phyloP scores from a whole-genome alignment of 179 eudicot species.

The Beta lomatogona region DNA sequence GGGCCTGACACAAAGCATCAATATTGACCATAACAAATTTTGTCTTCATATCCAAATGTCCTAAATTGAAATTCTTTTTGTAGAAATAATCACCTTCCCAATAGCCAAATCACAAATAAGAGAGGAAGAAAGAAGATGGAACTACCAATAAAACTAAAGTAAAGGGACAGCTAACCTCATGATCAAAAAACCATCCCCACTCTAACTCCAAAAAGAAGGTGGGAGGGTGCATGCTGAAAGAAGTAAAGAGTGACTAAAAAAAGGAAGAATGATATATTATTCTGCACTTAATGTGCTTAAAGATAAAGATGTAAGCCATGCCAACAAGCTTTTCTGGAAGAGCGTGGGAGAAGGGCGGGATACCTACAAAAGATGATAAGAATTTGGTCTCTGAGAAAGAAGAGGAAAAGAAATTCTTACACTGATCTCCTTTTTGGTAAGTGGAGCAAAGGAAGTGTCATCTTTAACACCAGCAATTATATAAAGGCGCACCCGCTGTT shows the following conservation, averaged over 20 bases:
- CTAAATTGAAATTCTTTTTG: not conserved
- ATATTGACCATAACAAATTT: not conserved
- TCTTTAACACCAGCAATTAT: constrained; percentile 89
- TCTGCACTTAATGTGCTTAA: not conserved
- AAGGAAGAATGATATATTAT: not conserved
- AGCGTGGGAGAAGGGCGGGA: not conserved
- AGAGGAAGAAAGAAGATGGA: not conserved
- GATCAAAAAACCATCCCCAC: not conserved
- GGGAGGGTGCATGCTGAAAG: too few relatives aligned
- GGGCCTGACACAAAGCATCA: not conserved
- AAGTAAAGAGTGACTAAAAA: not conserved
- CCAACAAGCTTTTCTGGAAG: not conserved
- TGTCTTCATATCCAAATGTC: not conserved
- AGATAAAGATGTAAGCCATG: too few relatives aligned
- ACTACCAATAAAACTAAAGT: not conserved
- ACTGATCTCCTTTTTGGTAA: constrained; percentile 94
- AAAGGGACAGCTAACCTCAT: not conserved
- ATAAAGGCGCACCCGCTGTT: constrained; percentile 94
- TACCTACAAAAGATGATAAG: not conserved
- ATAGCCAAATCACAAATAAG: not conserved
- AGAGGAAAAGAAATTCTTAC: constrained; percentile 44
- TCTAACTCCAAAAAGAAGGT: not conserved
- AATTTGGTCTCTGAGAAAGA: not conserved
- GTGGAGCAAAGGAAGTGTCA: constrained; percentile 88
- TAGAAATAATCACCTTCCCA: not conserved